Conservation (phyloP, 345 rosid species). For the Ceriops zippeliana region DNA sequence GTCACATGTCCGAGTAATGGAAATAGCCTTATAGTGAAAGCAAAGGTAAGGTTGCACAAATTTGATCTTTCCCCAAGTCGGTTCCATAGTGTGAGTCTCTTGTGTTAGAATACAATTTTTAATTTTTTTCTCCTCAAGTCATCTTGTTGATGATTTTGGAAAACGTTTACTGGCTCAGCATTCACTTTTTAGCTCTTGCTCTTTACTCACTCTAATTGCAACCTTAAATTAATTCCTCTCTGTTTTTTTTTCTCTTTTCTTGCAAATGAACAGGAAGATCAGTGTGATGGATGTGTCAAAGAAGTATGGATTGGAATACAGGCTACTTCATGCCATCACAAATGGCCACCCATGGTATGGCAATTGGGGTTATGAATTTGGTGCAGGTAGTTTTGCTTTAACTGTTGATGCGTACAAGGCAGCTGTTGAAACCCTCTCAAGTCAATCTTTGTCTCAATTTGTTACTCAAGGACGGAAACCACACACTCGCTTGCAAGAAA, state of each 20-base stretch:
- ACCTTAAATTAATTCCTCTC: no score
- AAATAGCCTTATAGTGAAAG: no score
- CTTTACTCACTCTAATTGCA: no score
- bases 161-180: no score
- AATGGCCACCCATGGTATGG: constrained; percentile 68
- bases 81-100: no score
- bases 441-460: constrained; percentile 37
- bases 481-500: constrained; percentile 33
- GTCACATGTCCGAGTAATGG: no score
- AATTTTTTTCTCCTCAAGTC: no score
- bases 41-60: no score
- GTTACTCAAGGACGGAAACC: constrained; percentile 33
- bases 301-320: constrained; percentile 57
- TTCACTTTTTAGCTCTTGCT: no score
- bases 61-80: no score
- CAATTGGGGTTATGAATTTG: constrained; percentile 70
- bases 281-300: constrained; percentile 75
- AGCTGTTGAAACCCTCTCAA: constrained; percentile 48
- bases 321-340: constrained; percentile 56
- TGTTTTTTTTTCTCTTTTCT: background rate
- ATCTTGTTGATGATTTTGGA: no score
- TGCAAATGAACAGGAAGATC: constrained; percentile 45
- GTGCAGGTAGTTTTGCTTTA: constrained; percentile 62
- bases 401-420: constrained; percentile 44
- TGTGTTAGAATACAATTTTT: no score